phyloP scores from a whole-genome alignment of 129 eudicot species.

The Centrapalus pauciflorus region DNA sequence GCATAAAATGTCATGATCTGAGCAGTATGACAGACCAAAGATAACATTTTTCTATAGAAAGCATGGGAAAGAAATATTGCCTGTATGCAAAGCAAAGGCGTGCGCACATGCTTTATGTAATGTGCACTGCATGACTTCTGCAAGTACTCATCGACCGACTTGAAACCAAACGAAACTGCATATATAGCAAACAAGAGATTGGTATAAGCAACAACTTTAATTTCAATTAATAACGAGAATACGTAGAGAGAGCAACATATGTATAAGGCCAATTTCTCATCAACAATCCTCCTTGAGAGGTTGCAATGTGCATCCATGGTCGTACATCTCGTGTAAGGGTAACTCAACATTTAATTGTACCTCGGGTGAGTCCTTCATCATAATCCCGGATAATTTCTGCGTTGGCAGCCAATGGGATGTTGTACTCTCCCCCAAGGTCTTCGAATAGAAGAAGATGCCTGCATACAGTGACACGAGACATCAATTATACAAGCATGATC shows the following conservation, averaged over 20 bases:
- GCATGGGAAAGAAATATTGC: conserved; percentile 26
- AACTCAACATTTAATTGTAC: conserved; percentile 17
- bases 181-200: not conserved
- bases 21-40: not conserved
- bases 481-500: not conserved
- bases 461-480: not conserved
- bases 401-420: conserved; percentile 58
- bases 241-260: too few relatives aligned
- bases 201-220: too few relatives aligned
- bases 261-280: too few relatives aligned
- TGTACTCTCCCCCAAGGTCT: conserved; percentile 69
- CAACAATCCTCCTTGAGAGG: too few relatives aligned
- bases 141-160: conserved; percentile 77
- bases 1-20: too few relatives aligned
- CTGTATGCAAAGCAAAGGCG: conserved; percentile 77
- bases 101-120: conserved; percentile 48
- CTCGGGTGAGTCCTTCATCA: conserved; percentile 74
- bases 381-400: conserved; percentile 63
- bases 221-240: too few relatives aligned
- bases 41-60: not conserved
- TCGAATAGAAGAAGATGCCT: conserved; percentile 77
- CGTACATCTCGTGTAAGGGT: too few relatives aligned
- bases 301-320: too few relatives aligned
- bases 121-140: conserved; percentile 69
- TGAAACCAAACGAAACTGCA: conserved; percentile 79